Base-by-base conservation (phyloP, 2,329 filamentous ascomycete genomes). In the Cordyceps cicadae region DNA sequence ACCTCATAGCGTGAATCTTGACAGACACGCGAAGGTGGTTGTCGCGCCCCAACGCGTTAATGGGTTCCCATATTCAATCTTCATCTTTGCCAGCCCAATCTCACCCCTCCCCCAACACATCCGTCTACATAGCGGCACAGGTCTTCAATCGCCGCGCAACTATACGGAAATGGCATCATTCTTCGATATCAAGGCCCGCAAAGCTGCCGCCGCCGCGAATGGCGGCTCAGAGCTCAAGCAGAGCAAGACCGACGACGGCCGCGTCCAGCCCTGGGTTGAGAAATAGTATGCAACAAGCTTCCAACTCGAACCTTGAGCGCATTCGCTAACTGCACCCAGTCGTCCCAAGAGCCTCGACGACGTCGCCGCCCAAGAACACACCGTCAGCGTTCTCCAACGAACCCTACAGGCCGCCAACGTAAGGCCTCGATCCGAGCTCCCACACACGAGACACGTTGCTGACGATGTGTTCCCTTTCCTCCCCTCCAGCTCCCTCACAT, bases 291-390 rank as follows among this genome's bases (percentile, higher is more conserved):
- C 63, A 43, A 34, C 61, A 71, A 46, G 6, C 14, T 43, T 46
- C 1, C 14, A 21, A 5, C n/a, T 15, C 19, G 6, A n/a, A 43
- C 26, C 17, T 24, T 12, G 7, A 7, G 14, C 19, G 43, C 9
- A 4, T 3, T 6, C 8, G 5, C 43, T n/a, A 24, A 7, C 11
- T 19, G 4, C 8, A 39, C 29, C 2, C 66, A 97, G 93, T 73
- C 92, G 94, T 50, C 95, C 94, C 32, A 97, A 95, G 76, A 92
- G 87, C 12, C 86, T 99, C 54, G 88, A 87, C 71, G 95, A 99
- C 83, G 92, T 99, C 65, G 90, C 94, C 21, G 93, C 93, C 14
- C 94, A 99, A 83, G 94, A 99, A 69, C 94, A 99, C 75, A 97
- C 94, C 8, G 89, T 96, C 61, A 92, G 89, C 59, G 88, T 97